Percentiles rank a stretch among this genome's conserved stretches.
Evolutionary conservation across 345 rosid species (phyloP).

Genomic region (Hibiscus mutabilis): DNA sequence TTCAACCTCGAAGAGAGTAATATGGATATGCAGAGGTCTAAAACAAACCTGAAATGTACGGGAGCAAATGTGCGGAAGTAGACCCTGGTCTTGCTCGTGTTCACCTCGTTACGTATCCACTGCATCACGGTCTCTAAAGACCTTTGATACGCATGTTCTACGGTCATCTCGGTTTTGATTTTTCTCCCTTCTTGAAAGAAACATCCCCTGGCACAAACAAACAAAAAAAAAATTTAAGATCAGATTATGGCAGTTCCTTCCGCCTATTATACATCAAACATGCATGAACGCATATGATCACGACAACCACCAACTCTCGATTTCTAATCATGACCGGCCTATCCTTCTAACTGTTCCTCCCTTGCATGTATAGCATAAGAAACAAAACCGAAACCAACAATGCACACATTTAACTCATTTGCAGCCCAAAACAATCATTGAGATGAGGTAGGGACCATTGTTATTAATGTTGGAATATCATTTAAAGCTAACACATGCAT

Average conservation of each 20-base stretch:
- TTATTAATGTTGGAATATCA: background rate
- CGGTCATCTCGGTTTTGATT: slow-evolving; percentile 50
- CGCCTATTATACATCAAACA: background rate
- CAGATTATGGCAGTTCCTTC: background rate
- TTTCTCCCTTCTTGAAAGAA: slow-evolving; percentile 78
- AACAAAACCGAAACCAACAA: slow-evolving; percentile 1
- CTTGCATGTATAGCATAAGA: background rate
- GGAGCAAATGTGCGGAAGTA: slow-evolving; percentile 90
- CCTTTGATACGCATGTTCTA: slow-evolving; percentile 52
- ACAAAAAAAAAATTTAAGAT: background rate
- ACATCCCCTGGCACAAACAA: slow-evolving; percentile 51
- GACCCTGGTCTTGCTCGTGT: slow-evolving; percentile 61
- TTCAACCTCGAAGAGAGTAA: background rate
- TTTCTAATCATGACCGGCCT: background rate
- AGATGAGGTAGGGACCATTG: slow-evolving; percentile 7
- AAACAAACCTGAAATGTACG: slow-evolving; percentile 83
- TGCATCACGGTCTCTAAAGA: slow-evolving; percentile 58
- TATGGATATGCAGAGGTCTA: background rate
- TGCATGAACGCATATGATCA: background rate
- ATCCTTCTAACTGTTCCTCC: background rate
- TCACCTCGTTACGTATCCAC: slow-evolving; percentile 64
- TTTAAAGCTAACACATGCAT: background rate
- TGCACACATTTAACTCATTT: background rate
- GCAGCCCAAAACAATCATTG: background rate
- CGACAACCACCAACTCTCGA: background rate